Evolutionary conservation across 768 basidiomycete genomes (phyloP).

Genomic region (Mycena olivaceomarginata): DNA sequence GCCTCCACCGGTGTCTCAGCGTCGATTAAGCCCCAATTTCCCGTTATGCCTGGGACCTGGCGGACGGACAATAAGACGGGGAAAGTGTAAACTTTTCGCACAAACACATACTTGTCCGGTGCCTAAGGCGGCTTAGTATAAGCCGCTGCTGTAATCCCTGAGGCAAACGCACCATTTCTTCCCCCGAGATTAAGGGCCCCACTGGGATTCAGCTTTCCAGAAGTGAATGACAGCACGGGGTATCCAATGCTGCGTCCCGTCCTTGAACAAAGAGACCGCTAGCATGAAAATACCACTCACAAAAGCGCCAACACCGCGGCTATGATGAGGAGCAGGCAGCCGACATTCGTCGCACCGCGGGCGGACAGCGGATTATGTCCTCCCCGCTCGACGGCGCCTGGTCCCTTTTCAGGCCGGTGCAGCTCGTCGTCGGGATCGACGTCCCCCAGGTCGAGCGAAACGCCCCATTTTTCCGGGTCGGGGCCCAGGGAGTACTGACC

Average conservation of each 20-base stretch:
- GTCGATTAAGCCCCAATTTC: slow-evolving; percentile 73
- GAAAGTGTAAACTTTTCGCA: slow-evolving; percentile 59
- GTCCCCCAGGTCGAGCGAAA: slow-evolving; percentile 64
- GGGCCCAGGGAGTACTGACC: slow-evolving; percentile 69
- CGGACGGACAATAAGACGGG: slow-evolving; percentile 6
- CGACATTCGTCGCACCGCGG: slow-evolving; percentile 81
- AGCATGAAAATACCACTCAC: not conserved
- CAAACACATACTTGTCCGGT: slow-evolving; percentile 38
- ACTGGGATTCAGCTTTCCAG: slow-evolving; percentile 47
- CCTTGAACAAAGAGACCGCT: not conserved
- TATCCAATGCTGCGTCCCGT: slow-evolving; percentile 56
- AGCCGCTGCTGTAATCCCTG: not conserved
- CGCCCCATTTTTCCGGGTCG: slow-evolving; percentile 76
- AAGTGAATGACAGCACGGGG: slow-evolving; percentile 56
- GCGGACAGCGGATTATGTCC: slow-evolving; percentile 68
- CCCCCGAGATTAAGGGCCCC: slow-evolving; percentile 69
- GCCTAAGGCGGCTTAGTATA: slow-evolving; percentile 6
- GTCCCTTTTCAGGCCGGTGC: slow-evolving; percentile 46
- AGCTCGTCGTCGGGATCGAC: slow-evolving; percentile 65
- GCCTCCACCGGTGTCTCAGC: slow-evolving; percentile 69
- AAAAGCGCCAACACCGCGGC: slow-evolving; percentile 39
- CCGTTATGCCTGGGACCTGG: slow-evolving; percentile 53
- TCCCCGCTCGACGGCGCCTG: slow-evolving; percentile 63
- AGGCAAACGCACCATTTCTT: slow-evolving; percentile 50
- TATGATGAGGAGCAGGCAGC: slow-evolving; percentile 69